These are phyloP conservation scores for Neophaeococcomyces mojaviensis DNA, from an alignment of 2,329 filamentous ascomycete genomes.

Conservation along the genomic window DNA sequence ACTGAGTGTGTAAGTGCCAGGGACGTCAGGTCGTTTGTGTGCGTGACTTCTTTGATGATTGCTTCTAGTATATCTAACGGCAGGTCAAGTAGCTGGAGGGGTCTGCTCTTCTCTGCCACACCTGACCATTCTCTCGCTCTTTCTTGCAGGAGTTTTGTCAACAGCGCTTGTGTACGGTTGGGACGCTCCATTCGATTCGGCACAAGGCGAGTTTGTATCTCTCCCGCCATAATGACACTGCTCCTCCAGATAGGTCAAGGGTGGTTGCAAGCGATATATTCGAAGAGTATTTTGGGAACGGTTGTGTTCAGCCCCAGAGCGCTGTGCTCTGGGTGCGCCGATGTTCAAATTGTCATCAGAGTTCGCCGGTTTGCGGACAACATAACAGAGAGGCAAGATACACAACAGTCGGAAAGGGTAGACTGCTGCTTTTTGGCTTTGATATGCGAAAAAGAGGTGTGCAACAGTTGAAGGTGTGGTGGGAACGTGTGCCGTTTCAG, in stretches of 20 bases:
- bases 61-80: conserved; percentile 71
- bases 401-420: no score
- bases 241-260: not conserved
- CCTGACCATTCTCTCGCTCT: conserved; percentile 1
- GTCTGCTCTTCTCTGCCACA: conserved; percentile 22
- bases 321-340: not conserved
- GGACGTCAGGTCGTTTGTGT: conserved; percentile 74
- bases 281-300: not conserved
- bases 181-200: not conserved
- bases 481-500: no score
- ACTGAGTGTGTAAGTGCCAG: conserved; percentile 71
- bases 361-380: no score
- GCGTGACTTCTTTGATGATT: conserved; percentile 72
- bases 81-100: conserved; percentile 63
- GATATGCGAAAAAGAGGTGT: no score
- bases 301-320: conserved; percentile 1
- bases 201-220: not conserved
- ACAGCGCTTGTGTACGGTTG: not conserved
- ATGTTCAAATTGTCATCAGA: not conserved
- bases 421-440: no score
- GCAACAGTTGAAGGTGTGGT: no score
- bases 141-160: not conserved
- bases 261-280: not conserved
- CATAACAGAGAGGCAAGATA: no score
- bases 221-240: not conserved